Evolutionary conservation across 2,329 filamentous ascomycete genomes (phyloP).

Genomic region (Fusarium mundagurra): DNA sequence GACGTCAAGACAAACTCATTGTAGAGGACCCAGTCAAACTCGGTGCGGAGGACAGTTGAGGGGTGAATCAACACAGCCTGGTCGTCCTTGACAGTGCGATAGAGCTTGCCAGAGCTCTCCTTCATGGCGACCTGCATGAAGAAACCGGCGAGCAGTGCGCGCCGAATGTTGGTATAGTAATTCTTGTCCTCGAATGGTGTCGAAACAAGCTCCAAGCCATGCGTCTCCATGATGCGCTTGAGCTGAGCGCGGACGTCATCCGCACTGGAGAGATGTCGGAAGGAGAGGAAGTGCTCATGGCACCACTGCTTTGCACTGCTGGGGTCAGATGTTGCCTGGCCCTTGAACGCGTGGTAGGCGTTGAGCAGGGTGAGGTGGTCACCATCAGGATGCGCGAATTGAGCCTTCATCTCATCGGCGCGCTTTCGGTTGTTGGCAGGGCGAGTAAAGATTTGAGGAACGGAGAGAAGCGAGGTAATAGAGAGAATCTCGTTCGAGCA

Average conservation of each 20-base stretch:
- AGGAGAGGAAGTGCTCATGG: slow-evolving; percentile 93
- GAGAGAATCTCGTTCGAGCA: slow-evolving; percentile 99
- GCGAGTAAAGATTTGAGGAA: slow-evolving; percentile 92
- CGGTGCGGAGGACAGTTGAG: slow-evolving; percentile 86
- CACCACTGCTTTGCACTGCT: slow-evolving; percentile 89
- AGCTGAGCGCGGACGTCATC: slow-evolving; percentile 94
- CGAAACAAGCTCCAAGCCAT: slow-evolving; percentile 84
- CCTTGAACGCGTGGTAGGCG: slow-evolving; percentile 97
- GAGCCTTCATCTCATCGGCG: slow-evolving; percentile 96
- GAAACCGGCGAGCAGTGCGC: slow-evolving; percentile 91
- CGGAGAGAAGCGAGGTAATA: slow-evolving; percentile 90
- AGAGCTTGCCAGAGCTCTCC: slow-evolving; percentile 87
- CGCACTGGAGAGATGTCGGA: slow-evolving; percentile 87
- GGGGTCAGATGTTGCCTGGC: slow-evolving; percentile 66
- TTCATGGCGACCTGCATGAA: slow-evolving; percentile 99
- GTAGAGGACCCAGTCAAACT: slow-evolving; percentile 97
- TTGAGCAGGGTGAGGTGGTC: slow-evolving; percentile 97
- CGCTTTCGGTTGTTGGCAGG: slow-evolving; percentile 86
- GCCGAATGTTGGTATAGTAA: slow-evolving; percentile 97
- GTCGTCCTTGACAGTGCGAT: slow-evolving; percentile 96
- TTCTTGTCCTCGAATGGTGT: slow-evolving; percentile 95
- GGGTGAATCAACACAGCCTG: slow-evolving; percentile 94
- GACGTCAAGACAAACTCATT: slow-evolving; percentile 98
- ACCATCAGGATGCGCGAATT: slow-evolving; percentile 91
- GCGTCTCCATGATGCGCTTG: slow-evolving; percentile 95